Evolutionary conservation across 768 basidiomycete species (phyloP), one percentile per base, ranked within the genome.

Genomic region (Polyporus arcularius): DNA sequence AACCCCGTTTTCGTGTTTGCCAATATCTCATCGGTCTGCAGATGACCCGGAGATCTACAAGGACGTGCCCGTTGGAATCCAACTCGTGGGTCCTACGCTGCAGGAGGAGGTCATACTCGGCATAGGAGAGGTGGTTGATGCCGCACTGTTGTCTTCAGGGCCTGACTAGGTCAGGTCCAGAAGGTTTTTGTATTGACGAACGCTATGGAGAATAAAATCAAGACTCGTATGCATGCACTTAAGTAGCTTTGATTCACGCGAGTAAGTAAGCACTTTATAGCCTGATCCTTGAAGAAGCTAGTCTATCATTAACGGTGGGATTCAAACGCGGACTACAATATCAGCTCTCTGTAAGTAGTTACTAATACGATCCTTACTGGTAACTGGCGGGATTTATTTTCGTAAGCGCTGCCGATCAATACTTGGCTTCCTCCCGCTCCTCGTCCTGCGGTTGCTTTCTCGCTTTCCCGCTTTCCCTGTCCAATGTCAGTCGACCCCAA

Each of bases 1-100:
- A 16, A 11, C 15, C 6, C 28, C 28, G 12, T 12, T 48, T 9
- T 48, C 46, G 8, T 14, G 9, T 9, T 10, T 18, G 10, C 10
- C 46, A 15, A 4, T 48, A 28, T 12, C 12, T 26, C 7, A 9
- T 30, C 46, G 9, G 21, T 26, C 28, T 26, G 9, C 10, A 81
- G 79, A 79, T 59, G 70, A 81, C 51, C 78, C 81, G 11, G 74
- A 75, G 39, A 62, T 73, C 3, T 79, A 76, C 61, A 46, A 60
- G n/a, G 71, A 68, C 41, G 68, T 68, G 0, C 76, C 77, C 0
- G 68, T 78, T 6, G 68, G 69, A 1, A 53, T 79, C 11, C 78
- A 79, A 64, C 42, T 77, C 5, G 65, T 76, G 16, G 75, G 74
- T 0, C 63, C 70, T 18, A 73, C 72, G 43, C 64, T 72, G 40